Evolutionary conservation across 345 rosid species (phyloP).

Genomic region (Arabis hirsuta): DNA sequence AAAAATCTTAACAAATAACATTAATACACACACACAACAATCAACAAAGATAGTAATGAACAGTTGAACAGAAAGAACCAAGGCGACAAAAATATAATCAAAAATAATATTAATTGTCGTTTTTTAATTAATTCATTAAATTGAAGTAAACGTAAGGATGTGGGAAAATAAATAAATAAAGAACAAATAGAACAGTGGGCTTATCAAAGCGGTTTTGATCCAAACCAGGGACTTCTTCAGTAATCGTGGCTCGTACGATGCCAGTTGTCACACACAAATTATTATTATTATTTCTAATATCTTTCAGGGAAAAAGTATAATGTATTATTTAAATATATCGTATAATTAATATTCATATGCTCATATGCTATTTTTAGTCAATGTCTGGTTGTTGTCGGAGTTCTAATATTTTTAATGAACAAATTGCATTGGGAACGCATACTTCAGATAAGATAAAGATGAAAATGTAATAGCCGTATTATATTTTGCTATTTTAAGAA

Average conservation of each 20-base stretch:
- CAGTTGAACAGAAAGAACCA: background rate
- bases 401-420: constrained; percentile 1
- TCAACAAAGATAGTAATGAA: constrained; percentile 5
- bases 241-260: constrained; percentile 40
- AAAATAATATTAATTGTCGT: background rate
- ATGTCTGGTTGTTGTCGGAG: constrained; percentile 45
- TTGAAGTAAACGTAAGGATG: constrained; percentile 28
- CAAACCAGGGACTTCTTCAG: constrained; percentile 34
- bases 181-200: constrained; percentile 34
- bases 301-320: constrained; percentile 13
- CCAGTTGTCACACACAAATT: constrained; percentile 39
- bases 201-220: constrained; percentile 38
- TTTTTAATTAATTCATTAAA: background rate
- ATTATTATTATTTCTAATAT: background rate
- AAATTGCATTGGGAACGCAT: constrained; percentile 47
- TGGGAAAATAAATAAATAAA: constrained; percentile 1
- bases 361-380: constrained; percentile 46
- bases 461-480: background rate
- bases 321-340: background rate
- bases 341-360: constrained; percentile 27
- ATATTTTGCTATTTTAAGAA: too few relatives aligned
- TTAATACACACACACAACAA: constrained; percentile 10
- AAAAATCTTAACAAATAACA: constrained; percentile 18
- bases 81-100: background rate
- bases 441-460: constrained; percentile 42